Conservation (phyloP, 495 filamentous ascomycete genomes). For the Tuber magnatum region DNA sequence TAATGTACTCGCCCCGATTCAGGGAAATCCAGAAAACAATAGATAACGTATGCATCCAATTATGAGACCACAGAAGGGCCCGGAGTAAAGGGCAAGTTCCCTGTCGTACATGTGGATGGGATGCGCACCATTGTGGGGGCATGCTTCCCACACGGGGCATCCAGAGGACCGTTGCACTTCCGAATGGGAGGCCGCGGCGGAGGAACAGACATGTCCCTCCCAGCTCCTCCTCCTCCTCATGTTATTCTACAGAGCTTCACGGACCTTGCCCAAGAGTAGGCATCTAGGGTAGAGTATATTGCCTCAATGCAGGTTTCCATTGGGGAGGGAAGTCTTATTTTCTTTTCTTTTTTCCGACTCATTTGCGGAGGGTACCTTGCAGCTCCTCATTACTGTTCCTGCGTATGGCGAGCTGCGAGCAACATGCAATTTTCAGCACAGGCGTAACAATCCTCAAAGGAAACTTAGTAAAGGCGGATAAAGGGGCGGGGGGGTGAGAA, state of each 20-base stretch:
- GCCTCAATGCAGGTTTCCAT: constrained; percentile 19
- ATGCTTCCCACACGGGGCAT: constrained; percentile 13
- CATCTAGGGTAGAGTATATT: constrained; percentile 18
- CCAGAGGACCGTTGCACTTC: constrained; percentile 29
- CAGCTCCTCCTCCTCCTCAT: neutral
- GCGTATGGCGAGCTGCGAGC: constrained; percentile 33
- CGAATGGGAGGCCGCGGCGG: constrained; percentile 16
- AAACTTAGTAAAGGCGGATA: constrained; percentile 24
- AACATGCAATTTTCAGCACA: constrained; percentile 36
- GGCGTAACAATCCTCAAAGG: constrained; percentile 15
- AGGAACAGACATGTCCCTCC: constrained; percentile 31
- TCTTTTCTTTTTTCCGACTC: constrained; percentile 25
- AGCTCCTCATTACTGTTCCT: constrained; percentile 34
- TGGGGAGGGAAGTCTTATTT: constrained; percentile 19
- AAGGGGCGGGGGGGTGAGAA: constrained; percentile 12
- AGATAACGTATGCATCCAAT: constrained; percentile 27
- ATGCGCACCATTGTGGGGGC: constrained; percentile 18
- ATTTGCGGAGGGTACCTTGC: constrained; percentile 34
- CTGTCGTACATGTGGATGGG: constrained; percentile 28
- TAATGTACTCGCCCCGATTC: constrained; percentile 3
- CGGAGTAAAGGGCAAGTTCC: constrained; percentile 30
- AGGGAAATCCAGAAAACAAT: constrained; percentile 31
- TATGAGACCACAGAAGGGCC: constrained; percentile 30
- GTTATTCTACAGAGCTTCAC: constrained; percentile 16
- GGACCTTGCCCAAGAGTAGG: constrained; percentile 11